Percentiles rank a stretch among this genome's conserved stretches.
These are phyloP conservation scores for Solanum chiquidenum DNA, from an alignment of 257 asterid species.

Conservation along the genomic window DNA sequence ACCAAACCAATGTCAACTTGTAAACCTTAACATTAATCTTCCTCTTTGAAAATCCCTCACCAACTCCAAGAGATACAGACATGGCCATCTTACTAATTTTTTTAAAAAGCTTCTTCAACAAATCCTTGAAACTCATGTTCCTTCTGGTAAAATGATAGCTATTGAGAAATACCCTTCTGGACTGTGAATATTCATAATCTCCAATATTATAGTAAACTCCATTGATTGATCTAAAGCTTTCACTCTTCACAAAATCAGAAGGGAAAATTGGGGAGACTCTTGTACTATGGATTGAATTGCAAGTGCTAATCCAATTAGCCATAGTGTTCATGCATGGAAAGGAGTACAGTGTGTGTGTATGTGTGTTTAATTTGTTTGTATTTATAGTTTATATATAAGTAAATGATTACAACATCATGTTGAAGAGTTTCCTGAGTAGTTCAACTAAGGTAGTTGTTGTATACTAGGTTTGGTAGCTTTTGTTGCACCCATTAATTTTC, in stretches of 20 bases:
- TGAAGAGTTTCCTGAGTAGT: conserved; percentile 6
- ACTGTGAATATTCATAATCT: conserved; percentile 22
- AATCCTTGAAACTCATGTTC: conserved; percentile 8
- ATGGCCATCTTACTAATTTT: conserved; percentile 1
- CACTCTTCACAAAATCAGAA: conserved; percentile 9
- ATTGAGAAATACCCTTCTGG: conserved; percentile 33
- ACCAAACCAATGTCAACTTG: conserved; percentile 17
- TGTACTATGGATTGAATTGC: background rate
- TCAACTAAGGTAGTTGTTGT: conserved; percentile 3
- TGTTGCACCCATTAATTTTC: conserved; percentile 16
- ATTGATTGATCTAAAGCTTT: background rate
- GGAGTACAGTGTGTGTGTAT: background rate
- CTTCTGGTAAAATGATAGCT: conserved; percentile 28
- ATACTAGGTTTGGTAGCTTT: conserved; percentile 19
- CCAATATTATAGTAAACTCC: conserved; percentile 4
- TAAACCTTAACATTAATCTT: conserved; percentile 18
- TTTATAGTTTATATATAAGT: background rate
- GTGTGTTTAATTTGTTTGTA: background rate
- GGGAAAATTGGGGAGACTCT: background rate
- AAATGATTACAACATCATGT: background rate
- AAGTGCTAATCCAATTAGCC: background rate
- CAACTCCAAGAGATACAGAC: background rate
- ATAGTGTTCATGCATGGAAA: background rate
- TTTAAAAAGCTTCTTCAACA: conserved; percentile 8
- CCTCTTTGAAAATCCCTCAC: background rate